A percentile compares a stretch with the other conserved stretches of the same genome.
phyloP scores from a whole-genome alignment of 441 rosid genomes.

The Geranium incanum region DNA sequence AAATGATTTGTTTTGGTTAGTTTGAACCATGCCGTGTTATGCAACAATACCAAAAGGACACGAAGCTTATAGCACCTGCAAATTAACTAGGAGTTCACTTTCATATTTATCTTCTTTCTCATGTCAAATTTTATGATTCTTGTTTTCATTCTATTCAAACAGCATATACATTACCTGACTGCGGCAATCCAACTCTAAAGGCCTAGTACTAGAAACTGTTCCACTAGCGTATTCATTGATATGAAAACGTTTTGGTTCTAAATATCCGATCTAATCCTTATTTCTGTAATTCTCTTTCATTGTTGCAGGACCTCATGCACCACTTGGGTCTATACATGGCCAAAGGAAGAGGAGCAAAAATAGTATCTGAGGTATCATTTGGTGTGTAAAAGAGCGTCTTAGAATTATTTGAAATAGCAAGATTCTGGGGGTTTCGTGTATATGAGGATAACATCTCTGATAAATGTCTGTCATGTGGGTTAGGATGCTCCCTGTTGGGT shows the following conservation, averaged over 20 bases:
- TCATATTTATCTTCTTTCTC: background rate
- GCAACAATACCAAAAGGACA: background rate
- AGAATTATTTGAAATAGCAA: background rate
- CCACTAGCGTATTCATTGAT: background rate
- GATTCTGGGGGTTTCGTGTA: background rate
- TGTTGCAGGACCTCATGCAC: constrained; percentile 71
- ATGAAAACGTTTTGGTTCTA: background rate
- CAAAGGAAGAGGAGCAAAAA: constrained; percentile 80
- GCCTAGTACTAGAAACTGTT: background rate
- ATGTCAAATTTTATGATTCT: too few relatives aligned
- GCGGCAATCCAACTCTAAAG: background rate
- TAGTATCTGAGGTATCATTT: constrained; percentile 60
- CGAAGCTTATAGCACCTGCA: background rate
- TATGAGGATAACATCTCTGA: background rate
- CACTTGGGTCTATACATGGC: constrained; percentile 81
- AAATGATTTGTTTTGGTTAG: background rate
- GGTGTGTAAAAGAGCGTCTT: constrained; percentile 12
- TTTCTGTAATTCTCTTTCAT: background rate
- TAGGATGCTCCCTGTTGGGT: background rate
- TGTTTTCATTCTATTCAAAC: background rate
- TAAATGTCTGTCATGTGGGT: background rate
- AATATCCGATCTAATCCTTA: background rate
- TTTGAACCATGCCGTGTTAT: background rate
- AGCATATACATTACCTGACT: background rate
- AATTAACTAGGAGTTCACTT: background rate